phyloP scores from a whole-genome alignment of 768 basidiomycete genomes.

The Rubroboletus satanas region DNA sequence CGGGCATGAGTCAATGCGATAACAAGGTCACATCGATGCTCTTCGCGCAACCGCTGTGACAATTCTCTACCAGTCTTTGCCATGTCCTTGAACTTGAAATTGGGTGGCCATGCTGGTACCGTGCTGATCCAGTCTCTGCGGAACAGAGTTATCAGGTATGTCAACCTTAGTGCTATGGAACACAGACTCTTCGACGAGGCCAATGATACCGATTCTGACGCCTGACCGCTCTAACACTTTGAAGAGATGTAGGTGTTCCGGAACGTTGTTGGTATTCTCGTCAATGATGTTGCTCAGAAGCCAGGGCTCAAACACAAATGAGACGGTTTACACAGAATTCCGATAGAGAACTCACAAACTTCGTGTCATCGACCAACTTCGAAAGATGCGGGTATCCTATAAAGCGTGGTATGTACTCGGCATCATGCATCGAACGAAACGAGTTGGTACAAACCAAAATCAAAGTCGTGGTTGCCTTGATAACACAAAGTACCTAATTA shows the following conservation, averaged over 20 bases:
- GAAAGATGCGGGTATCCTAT: conserved; percentile 61
- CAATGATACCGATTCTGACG: conserved; percentile 73
- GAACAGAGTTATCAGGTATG: neutral
- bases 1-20: conserved; percentile 84
- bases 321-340: neutral
- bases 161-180: neutral
- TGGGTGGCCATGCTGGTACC: conserved; percentile 79
- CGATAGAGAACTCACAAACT: conserved; percentile 52
- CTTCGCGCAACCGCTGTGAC: conserved; percentile 68
- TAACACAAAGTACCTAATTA: conserved; percentile 3
- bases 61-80: conserved; percentile 64
- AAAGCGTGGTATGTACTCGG: neutral
- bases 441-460: conserved; percentile 54
- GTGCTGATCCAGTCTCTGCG: conserved; percentile 86
- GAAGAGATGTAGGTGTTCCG: conserved; percentile 58
- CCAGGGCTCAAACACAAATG: conserved; percentile 61
- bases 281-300: conserved; percentile 85
- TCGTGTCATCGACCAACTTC: conserved; percentile 66
- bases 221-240: conserved; percentile 67
- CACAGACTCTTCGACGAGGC: conserved; percentile 78
- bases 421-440: neutral
- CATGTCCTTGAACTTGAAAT: conserved; percentile 78
- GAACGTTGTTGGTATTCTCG: conserved; percentile 55
- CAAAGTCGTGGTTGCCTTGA: conserved; percentile 89
- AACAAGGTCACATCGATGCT: conserved; percentile 72